A percentile compares a stretch with the other conserved stretches of the same genome.
These are phyloP conservation scores for Macrocybe sp. DNA, from an alignment of 1,284 basidiomycete species.

Conservation along the genomic window DNA sequence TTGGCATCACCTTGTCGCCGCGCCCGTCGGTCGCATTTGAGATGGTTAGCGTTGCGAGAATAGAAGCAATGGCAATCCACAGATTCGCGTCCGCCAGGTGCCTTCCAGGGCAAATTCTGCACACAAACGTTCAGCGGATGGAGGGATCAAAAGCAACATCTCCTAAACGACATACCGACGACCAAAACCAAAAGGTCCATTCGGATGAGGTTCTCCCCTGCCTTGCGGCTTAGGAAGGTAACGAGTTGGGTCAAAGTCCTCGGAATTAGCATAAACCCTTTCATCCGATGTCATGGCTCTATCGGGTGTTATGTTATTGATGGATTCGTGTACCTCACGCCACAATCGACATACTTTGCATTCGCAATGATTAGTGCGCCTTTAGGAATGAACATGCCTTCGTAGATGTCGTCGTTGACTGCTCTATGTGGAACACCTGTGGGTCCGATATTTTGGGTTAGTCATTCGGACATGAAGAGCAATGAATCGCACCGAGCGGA, in stretches of 20 bases:
- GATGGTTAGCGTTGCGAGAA: slow-evolving; percentile 13
- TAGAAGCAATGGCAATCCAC: slow-evolving; percentile 15
- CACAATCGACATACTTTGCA: slow-evolving; percentile 15
- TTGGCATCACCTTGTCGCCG: slow-evolving; percentile 7
- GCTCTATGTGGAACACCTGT: slow-evolving; percentile 22
- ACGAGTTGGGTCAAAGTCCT: slow-evolving; percentile 11
- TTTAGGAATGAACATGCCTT: slow-evolving; percentile 27
- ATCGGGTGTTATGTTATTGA: background rate
- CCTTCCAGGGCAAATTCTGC: slow-evolving; percentile 15
- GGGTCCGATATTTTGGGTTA: background rate
- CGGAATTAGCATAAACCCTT: slow-evolving; percentile 8
- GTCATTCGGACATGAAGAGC: background rate
- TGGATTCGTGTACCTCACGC: too few species aligned
- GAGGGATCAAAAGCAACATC: too few species aligned
- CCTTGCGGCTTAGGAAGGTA: slow-evolving; percentile 11
- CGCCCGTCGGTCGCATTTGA: slow-evolving; percentile 5
- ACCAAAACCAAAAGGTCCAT: slow-evolving; percentile 12
- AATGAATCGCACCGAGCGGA: slow-evolving; percentile 8
- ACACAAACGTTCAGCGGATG: background rate
- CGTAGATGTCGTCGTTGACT: slow-evolving; percentile 24
- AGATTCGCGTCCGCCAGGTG: slow-evolving; percentile 12
- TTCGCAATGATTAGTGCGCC: slow-evolving; percentile 27
- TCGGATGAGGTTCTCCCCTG: slow-evolving; percentile 9
- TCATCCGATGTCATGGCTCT: slow-evolving; percentile 13
- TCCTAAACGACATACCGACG: slow-evolving; percentile 4